Base-by-base conservation (phyloP, 1,284 basidiomycete species). In the Microbotryum lychnidis-dioicae region DNA sequence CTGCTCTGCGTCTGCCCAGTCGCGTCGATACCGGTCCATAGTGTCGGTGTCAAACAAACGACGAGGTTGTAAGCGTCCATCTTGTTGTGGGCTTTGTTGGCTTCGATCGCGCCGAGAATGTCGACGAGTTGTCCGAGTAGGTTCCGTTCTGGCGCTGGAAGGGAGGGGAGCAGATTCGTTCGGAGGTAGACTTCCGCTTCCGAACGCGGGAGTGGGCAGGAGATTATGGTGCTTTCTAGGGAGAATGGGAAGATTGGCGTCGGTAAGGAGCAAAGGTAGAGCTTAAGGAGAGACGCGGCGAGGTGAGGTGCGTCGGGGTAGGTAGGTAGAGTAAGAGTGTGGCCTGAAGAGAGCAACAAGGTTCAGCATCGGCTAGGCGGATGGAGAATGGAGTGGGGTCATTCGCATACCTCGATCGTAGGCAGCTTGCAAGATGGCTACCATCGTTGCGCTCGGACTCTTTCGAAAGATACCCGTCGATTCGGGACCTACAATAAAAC, bases 51-150 rank as follows among this genome's bases (percentile, higher is more conserved):
- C 16, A 70, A 48, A 21, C 69, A 69, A 14, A 71, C 54, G 23
- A 66, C 69, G 14, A 72, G 61, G 55, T 72, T 72, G n/a, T 57
- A 20, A 9, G 54, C 27, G 14, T 63, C 60, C 71, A 72, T 72
- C 20, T 67, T 59, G 50, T 70, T 72, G 14, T 25, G 33, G 6
- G 45, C 23, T 12, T 47, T 33, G 2, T 29, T 6, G 0, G 21
- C 7, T 8, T 61, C 12, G 48, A 68, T 53, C 9, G 37, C 53
- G n/a, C 51, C 44, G n/a, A 64, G 54, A 4, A 69, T 49, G 12
- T 23, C 42, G 6, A 61, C n/a, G 20, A 72, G 25, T 10, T 25
- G 37, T 4, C 42, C 23, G 7, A 72, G 56, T 0, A 72, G 54
- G 1, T 44, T 10, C 1, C 50, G 33, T 1, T 44, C 27, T 0